A percentile compares a stretch with the other conserved stretches of the same genome.
These are phyloP conservation scores for Phytophthora sp. DNA, from an alignment of 352 stramenopile species.

Conservation along the genomic window DNA sequence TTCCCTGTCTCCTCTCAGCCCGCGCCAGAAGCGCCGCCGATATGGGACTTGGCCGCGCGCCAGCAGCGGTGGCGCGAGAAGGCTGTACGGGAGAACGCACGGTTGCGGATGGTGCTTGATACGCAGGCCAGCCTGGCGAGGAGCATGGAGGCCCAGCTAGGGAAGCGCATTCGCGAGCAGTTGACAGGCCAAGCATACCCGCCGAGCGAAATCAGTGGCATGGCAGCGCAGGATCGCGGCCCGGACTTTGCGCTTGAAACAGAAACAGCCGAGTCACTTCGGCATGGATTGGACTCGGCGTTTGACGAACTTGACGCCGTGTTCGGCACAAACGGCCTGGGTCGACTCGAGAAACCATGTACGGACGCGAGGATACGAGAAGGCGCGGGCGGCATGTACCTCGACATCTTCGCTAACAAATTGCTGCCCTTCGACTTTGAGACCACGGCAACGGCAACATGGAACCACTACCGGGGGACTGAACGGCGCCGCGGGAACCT, in stretches of 20 bases:
- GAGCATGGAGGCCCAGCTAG: constrained; percentile 32
- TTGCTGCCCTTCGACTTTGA: constrained; percentile 46
- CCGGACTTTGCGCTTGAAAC: constrained; percentile 32
- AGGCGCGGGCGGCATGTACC: constrained; percentile 33
- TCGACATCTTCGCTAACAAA: constrained; percentile 48
- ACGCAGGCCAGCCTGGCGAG: constrained; percentile 35
- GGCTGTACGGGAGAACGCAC: constrained; percentile 32
- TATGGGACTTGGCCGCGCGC: constrained; percentile 27
- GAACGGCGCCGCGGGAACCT: constrained; percentile 25
- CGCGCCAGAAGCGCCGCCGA: constrained; percentile 9
- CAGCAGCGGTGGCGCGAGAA: constrained; percentile 32
- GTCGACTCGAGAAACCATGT: constrained; percentile 16
- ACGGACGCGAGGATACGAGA: constrained; percentile 36
- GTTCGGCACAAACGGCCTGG: constrained; percentile 31
- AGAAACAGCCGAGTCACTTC: constrained; percentile 34
- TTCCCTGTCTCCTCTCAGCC: constrained; percentile 5
- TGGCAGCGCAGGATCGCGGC: background rate
- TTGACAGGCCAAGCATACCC: constrained; percentile 3
- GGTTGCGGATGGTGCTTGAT: constrained; percentile 35
- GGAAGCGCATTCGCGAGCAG: constrained; percentile 22
- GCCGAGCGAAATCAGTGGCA: background rate
- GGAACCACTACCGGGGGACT: constrained; percentile 47
- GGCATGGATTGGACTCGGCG: constrained; percentile 34
- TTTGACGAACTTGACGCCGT: constrained; percentile 37
- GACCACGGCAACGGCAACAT: constrained; percentile 36